A percentile compares a stretch with the other conserved stretches of the same genome.
Evolutionary conservation across 306 rosid genomes (phyloP).

Genomic region (Vachellia collinsii): DNA sequence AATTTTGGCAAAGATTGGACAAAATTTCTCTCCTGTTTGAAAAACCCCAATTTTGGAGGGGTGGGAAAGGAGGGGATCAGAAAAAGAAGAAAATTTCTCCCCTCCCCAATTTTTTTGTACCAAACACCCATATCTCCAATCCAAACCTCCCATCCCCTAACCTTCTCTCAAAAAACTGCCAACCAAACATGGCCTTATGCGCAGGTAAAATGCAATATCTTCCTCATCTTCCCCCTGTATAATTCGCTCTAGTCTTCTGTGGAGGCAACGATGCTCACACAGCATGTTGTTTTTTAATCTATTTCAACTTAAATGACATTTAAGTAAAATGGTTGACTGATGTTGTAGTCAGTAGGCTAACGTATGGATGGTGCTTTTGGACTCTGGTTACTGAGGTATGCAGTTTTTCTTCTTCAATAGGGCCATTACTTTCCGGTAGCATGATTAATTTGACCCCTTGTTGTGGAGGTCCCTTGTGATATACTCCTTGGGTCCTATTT

Average conservation of each 20-base stretch:
- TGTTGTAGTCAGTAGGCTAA: conserved; percentile 10
- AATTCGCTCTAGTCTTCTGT: background rate
- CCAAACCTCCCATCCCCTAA: no score
- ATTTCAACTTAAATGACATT: background rate
- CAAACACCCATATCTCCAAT: no score
- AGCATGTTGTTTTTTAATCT: background rate
- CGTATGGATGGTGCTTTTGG: background rate
- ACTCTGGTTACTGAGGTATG: conserved; percentile 4
- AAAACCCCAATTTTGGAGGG: no score
- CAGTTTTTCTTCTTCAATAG: background rate
- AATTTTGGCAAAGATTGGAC: no score
- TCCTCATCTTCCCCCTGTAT: background rate
- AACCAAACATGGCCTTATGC: no score
- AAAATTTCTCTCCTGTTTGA: no score
- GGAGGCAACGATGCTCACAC: background rate
- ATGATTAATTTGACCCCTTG: background rate
- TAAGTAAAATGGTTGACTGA: background rate
- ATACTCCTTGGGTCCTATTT: no score
- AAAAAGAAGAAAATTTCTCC: no score
- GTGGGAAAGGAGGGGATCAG: no score
- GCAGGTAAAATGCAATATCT: background rate
- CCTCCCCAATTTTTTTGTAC: no score
- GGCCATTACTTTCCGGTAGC: background rate
- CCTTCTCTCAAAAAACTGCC: no score
- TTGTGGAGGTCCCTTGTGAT: background rate